Conservation (phyloP, 2,329 filamentous ascomycete genomes). For the Fusarium ambrosium region DNA sequence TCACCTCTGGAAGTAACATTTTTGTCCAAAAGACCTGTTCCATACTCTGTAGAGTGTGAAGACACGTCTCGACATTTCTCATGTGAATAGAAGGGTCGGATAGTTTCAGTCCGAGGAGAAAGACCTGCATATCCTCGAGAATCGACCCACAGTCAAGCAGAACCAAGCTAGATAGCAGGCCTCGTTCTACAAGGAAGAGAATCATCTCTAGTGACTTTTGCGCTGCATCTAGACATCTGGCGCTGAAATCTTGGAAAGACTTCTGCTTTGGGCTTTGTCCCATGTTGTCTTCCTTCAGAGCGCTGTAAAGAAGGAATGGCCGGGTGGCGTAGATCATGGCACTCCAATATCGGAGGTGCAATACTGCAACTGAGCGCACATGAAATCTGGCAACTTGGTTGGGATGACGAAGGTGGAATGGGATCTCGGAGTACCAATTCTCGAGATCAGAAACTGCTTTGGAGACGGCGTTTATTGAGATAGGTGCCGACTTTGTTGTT, state of each 20-base stretch:
- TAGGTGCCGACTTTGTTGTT: neutral
- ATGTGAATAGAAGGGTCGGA: neutral
- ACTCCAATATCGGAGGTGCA: constrained; percentile 28
- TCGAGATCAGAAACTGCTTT: neutral
- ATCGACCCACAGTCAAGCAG: constrained; percentile 19
- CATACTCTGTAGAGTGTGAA: constrained; percentile 19
- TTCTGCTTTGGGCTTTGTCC: constrained; percentile 2
- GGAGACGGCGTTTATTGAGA: constrained; percentile 7
- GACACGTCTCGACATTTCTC: constrained; percentile 1
- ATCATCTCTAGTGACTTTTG: constrained; percentile 17
- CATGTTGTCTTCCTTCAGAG: neutral
- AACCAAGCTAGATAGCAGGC: constrained; percentile 3
- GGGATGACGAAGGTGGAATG: constrained; percentile 3
- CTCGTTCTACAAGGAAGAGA: constrained; percentile 1
- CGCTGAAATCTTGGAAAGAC: constrained; percentile 11
- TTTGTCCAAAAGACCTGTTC: constrained; percentile 26
- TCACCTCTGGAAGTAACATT: constrained; percentile 14
- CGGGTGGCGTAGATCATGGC: constrained; percentile 17
- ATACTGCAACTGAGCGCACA: constrained; percentile 14
- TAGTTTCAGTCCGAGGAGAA: constrained; percentile 6
- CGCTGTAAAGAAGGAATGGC: constrained; percentile 14
- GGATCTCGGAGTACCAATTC: constrained; percentile 1
- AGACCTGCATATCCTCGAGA: constrained; percentile 20
- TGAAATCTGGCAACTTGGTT: constrained; percentile 14
- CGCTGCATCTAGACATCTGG: constrained; percentile 7